Conservation (phyloP, 345 rosid species). For the Arabis alpina region DNA sequence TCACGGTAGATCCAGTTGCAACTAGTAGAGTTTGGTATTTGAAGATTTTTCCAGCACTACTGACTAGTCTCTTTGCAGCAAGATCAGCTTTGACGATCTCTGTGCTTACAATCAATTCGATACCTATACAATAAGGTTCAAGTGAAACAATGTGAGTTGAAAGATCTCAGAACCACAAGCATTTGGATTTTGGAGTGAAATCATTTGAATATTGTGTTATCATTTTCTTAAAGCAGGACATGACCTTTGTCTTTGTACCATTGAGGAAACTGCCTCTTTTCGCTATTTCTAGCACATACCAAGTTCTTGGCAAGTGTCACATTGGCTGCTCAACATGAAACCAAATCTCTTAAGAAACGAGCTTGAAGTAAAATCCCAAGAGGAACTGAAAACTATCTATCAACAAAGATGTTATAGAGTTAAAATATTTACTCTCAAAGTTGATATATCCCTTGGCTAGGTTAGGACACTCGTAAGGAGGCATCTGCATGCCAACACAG, state of each 20-base stretch:
- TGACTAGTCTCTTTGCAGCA: slow-evolving; percentile 58
- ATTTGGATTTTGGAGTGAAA: neutral
- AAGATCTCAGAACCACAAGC: neutral
- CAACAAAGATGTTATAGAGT: neutral
- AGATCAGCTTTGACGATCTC: slow-evolving; percentile 81
- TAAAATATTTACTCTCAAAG: slow-evolving; percentile 39
- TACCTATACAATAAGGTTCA: slow-evolving; percentile 44
- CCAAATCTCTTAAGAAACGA: too few species aligned
- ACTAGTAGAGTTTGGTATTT: slow-evolving; percentile 64
- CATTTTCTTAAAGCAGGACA: too few species aligned
- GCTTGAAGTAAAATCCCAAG: neutral
- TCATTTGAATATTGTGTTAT: too few species aligned
- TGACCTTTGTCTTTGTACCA: too few species aligned
- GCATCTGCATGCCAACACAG: slow-evolving; percentile 38
- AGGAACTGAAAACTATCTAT: neutral
- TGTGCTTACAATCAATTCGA: slow-evolving; percentile 69
- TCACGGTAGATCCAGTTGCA: slow-evolving; percentile 75
- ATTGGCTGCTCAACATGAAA: too few species aligned
- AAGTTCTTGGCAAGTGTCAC: too few species aligned
- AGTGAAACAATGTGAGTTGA: slow-evolving; percentile 4
- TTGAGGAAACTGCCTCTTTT: too few species aligned
- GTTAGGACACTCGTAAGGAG: slow-evolving; percentile 84
- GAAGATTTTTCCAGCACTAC: slow-evolving; percentile 59
- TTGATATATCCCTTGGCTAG: slow-evolving; percentile 77
- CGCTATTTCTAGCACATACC: too few species aligned